Conservation (phyloP, 257 asterid genomes). For the Vinca minor region DNA sequence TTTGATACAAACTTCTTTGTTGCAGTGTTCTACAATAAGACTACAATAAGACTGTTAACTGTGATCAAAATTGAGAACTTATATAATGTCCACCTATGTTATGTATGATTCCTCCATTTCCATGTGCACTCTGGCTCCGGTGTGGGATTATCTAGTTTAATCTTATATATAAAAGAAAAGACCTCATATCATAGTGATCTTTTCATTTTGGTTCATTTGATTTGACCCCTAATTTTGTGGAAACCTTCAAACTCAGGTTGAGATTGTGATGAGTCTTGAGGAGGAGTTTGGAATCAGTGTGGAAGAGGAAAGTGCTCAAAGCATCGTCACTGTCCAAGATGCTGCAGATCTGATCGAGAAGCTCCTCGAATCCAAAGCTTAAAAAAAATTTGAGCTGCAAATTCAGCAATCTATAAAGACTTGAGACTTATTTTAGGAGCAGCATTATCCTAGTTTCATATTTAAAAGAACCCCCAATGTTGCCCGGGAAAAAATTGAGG, state of each 20-base stretch:
- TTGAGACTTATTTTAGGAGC: background rate
- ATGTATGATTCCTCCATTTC: no score
- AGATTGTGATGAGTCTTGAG: slow-evolving; percentile 71
- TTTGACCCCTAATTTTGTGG: background rate
- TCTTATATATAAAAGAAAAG: no score
- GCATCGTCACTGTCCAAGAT: slow-evolving; percentile 72
- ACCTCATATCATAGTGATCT: background rate
- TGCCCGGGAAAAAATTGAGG: background rate
- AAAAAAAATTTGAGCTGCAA: background rate
- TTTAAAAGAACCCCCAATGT: background rate
- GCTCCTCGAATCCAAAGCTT: slow-evolving; percentile 34
- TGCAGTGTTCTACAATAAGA: background rate
- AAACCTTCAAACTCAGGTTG: background rate
- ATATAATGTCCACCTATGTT: no score
- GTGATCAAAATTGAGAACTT: no score
- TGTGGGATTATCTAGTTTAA: no score
- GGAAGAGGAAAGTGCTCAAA: slow-evolving; percentile 89
- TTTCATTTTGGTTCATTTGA: background rate
- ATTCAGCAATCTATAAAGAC: background rate
- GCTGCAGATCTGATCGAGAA: slow-evolving; percentile 85
- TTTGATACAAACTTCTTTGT: background rate
- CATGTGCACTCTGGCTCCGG: no score
- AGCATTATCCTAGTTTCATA: background rate
- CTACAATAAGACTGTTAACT: no score
- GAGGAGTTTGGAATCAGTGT: slow-evolving; percentile 83